Percentiles rank a stretch among this genome's conserved stretches.
These are phyloP conservation scores for Arthrocladium fulminans DNA, from an alignment of 2,329 filamentous ascomycete genomes.

Conservation along the genomic window DNA sequence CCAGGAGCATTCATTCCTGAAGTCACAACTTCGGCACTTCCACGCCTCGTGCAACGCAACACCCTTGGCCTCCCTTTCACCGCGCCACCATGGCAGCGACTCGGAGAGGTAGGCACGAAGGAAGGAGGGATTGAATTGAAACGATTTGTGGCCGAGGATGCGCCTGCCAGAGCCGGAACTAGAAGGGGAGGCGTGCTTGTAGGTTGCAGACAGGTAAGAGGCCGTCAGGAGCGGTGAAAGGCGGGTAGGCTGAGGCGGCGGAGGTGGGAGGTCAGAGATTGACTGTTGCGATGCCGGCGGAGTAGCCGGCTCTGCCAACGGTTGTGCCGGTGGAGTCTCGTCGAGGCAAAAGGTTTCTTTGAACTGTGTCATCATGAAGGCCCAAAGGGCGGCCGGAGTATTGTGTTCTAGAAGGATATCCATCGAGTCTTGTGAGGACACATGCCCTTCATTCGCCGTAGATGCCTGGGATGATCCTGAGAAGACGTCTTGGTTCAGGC, in stretches of 20 bases:
- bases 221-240: slow-evolving; percentile 39
- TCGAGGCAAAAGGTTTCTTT: slow-evolving; percentile 39
- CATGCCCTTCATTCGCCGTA: slow-evolving; percentile 24
- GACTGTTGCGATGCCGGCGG: slow-evolving; percentile 20
- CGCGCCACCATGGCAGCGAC: slow-evolving; percentile 82
- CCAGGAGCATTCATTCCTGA: slow-evolving; percentile 71
- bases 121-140: slow-evolving; percentile 56
- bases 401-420: slow-evolving; percentile 50
- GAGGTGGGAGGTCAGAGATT: slow-evolving; percentile 27
- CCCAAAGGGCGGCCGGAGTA: slow-evolving; percentile 52
- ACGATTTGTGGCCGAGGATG: slow-evolving; percentile 47
- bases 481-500: slow-evolving; percentile 58
- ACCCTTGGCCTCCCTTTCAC: slow-evolving; percentile 60
- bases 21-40: slow-evolving; percentile 81
- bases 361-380: slow-evolving; percentile 54
- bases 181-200: slow-evolving; percentile 14
- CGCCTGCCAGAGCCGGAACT: slow-evolving; percentile 16
- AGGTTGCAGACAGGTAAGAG: slow-evolving; percentile 33
- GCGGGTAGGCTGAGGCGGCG: slow-evolving; percentile 31
- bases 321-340: slow-evolving; percentile 14
- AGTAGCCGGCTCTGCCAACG: slow-evolving; percentile 24
- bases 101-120: slow-evolving; percentile 59
- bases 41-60: slow-evolving; percentile 77
- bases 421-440: slow-evolving; percentile 35
- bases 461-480: slow-evolving; percentile 33